Evolutionary conservation across 768 basidiomycete genomes (phyloP), one percentile per base, ranked within the genome.

Genomic region (Termitomyces heimii): DNA sequence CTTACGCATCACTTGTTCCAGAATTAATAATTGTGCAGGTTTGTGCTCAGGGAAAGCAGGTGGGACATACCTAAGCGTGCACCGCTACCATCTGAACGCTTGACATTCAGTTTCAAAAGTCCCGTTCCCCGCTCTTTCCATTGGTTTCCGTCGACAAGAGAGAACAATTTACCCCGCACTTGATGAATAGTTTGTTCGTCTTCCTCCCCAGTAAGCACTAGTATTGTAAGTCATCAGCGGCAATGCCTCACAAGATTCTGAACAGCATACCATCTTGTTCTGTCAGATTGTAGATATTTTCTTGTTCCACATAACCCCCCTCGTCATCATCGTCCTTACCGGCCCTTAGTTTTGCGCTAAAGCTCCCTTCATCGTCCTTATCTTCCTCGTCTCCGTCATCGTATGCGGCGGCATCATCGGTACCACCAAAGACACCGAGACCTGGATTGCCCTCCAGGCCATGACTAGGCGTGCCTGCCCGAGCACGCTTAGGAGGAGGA

Each of bases 111-210:
- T 65, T 78, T 88, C 60, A 92, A 64, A 47, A 78, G 76, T 4
- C 90, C 90, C 26, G 82, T 85, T 28, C 90, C 90, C 49, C 85
- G 80, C 66, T 92, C 90, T 65, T 84, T 88, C 90, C 90, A 92
- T 57, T 80, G 77, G n/a, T 67, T 82, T 68, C 73, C 82, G 66
- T 67, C 72, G 63, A 79, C 75, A 45, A 92, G 75, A 26, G 78
- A 67, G 67, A 82, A 92, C 22, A 92, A 70, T 71, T 92, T 92
- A 49, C 87, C 89, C 55, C 90, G 82, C 18, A 86, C 85, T 71
- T 88, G 86, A 68, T 83, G 82, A 48, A 90, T 70, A 6, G 86
- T 89, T 55, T 86, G 81, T 64, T 92, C 90, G 22, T 89, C 88
- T 67, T 92, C 90, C 70, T 92, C 90, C 9, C 90, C 90, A 3